Evolutionary conservation across 495 filamentous ascomycete species (phyloP), one percentile per base, ranked within the genome.

Genomic region (Stereocaulon alpinum): DNA sequence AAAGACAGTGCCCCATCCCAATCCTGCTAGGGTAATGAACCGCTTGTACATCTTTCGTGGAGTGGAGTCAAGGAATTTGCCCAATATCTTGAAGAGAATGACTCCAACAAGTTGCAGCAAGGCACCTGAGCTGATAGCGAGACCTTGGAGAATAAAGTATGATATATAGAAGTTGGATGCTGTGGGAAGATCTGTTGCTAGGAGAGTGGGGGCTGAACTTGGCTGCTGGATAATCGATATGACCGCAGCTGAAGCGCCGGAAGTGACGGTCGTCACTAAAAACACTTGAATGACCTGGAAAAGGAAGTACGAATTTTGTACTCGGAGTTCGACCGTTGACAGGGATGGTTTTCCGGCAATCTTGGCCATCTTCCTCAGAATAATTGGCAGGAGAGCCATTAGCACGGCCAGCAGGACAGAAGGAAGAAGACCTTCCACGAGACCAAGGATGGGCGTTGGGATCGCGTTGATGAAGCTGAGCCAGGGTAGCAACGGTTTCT

Each of bases 201-300:
- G 79, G 55, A 96, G 72, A 6, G 58, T 73, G 0, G 88, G 74
- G 29, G 79, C 84, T 9, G 66, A 69, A 4, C 67, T 63, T 7
- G 93, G 94, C 4, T 88, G 62, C 0, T 82, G 30, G 44, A 80
- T 75, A 62, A 97, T 91, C 27, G 77, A 48, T n/a, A 70, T 63
- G 49, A 81, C 82, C 7, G 76, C 72, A 61, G 71, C 72, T 30
- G 76, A 66, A 3, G 86, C 80, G 1, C 89, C 77, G 15, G 91
- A 89, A 18, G 86, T 74, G 30, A 95, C 44, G 3, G 93, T 97
- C 2, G 89, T 79, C 32, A 98, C 82, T 53, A 98, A 75, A 77
- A 97, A 98, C 18, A 95, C 88, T 71, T 98, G 92, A 32, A 98
- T 78, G 44, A 98, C 86, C 70, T 96, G 91, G 80, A 97, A 98